Conservation (phyloP, 2,329 filamentous ascomycete genomes). For the Aureobasidium lini region DNA sequence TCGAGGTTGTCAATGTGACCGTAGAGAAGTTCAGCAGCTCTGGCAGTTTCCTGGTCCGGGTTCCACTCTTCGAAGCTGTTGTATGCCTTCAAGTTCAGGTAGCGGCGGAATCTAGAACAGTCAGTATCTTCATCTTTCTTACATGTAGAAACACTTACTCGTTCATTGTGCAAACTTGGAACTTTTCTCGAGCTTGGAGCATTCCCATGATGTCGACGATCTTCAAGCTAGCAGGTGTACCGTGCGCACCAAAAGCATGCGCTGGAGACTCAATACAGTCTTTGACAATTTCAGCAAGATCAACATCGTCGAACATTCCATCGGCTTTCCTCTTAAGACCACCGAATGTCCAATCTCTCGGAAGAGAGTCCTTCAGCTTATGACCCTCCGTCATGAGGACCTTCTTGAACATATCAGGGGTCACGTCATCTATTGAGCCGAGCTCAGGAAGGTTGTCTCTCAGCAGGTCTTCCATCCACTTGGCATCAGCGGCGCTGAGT, state of each 20-base stretch:
- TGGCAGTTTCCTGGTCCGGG: constrained; percentile 30
- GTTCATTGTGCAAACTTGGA: constrained; percentile 47
- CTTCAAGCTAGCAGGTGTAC: constrained; percentile 40
- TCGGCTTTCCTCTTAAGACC: constrained; percentile 33
- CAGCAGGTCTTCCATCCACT: constrained; percentile 40
- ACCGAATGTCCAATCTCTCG: constrained; percentile 37
- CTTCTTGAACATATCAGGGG: constrained; percentile 35
- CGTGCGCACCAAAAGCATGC: constrained; percentile 44
- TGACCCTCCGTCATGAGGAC: constrained; percentile 34
- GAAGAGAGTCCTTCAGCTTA: constrained; percentile 27
- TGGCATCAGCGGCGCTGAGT: constrained; percentile 37
- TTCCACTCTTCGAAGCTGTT: constrained; percentile 30
- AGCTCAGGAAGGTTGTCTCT: constrained; percentile 30
- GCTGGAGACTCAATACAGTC: constrained; percentile 42
- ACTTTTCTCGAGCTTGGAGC: constrained; percentile 38
- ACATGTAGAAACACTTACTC: constrained; percentile 30
- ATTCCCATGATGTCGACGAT: constrained; percentile 44
- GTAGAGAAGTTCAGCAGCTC: constrained; percentile 39
- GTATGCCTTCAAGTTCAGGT: constrained; percentile 31
- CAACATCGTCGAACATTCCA: constrained; percentile 37
- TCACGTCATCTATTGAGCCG: constrained; percentile 37
- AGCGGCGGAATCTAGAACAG: constrained; percentile 26
- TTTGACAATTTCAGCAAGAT: constrained; percentile 40
- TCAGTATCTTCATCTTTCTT: not conserved
- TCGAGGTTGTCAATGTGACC: constrained; percentile 48